Base-by-base conservation (phyloP, 2,329 filamentous ascomycete genomes). In the Aaosphaeria pasadenensis region DNA sequence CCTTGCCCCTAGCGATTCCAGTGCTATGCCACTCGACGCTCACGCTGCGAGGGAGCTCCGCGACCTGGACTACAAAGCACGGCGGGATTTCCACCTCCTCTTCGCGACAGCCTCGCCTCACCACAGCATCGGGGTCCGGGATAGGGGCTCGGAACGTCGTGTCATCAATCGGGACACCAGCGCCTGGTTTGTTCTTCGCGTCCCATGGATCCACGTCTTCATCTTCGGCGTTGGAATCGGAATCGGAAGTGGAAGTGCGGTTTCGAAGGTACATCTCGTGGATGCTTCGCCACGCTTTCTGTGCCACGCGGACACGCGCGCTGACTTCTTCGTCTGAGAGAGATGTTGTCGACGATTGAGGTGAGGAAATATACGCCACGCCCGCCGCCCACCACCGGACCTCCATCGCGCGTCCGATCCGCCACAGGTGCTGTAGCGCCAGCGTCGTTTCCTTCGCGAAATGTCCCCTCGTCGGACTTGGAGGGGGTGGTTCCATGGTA, bases 361-460 rank as follows among this genome's bases (percentile, higher is more conserved):
- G 28, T 9, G 38, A 17, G n/a, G 33, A 57, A 38, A 95, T 78
- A 64, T 90, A 95, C 0, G 85, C 89, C 42, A 95, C 82, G 1
- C 81, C 87, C 51, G 84, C 86, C 4, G 81, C 80, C 87, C 89
- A 95, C 76, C 83, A 86, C 47, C 83, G 77, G 3, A 95, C 84
- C 46, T 82, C 75, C 76, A 87, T 86, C 38, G 86, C 85, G 39
- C 77, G 69, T 0, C 85, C 91, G 45, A 99, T 86, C 36, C 92
- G 84, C 84, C 87, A 91, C 28, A 97, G 80, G 69, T 97, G 92
- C 69, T 99, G 94, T 9, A 97, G 76, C 1, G 91, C 82, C 4
- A 99, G 77, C 0, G 82, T 74, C 5, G 86, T 77, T 63, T 91
- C 85, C 17, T 24, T 24, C 17, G 17, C 17, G 17, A 24, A 24